phyloP scores from a whole-genome alignment of 257 asterid species.

The Gentiana straminea region DNA sequence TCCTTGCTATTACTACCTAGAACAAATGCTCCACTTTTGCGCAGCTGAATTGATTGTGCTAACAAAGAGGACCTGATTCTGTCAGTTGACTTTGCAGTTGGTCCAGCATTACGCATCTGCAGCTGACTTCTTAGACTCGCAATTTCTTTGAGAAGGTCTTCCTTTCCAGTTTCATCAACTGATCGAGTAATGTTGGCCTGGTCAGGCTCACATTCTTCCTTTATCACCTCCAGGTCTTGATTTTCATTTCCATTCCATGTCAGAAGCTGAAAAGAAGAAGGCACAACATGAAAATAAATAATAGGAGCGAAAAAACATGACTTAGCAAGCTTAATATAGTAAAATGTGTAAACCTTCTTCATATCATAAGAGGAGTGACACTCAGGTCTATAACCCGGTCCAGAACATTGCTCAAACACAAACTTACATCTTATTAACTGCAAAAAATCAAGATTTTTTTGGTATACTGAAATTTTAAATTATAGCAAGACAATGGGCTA shows the following conservation, averaged over 20 bases:
- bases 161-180: constrained; percentile 48
- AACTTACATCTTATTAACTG: constrained; percentile 63
- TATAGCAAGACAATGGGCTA: constrained; percentile 5
- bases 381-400: constrained; percentile 14
- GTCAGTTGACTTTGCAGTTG: constrained; percentile 53
- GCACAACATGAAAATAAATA: not conserved
- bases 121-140: constrained; percentile 50
- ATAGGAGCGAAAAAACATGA: not conserved
- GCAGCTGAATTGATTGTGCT: constrained; percentile 71
- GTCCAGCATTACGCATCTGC: constrained; percentile 35
- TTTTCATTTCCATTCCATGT: constrained; percentile 34
- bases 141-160: constrained; percentile 59
- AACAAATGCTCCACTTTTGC: constrained; percentile 45
- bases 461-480: not conserved
- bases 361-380: constrained; percentile 10
- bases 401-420: constrained; percentile 21
- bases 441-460: constrained; percentile 12
- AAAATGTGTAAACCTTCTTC: constrained; percentile 10
- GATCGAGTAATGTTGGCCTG: constrained; percentile 13
- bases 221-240: constrained; percentile 35
- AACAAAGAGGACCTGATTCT: constrained; percentile 63
- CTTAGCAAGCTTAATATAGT: not conserved
- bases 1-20: constrained; percentile 34
- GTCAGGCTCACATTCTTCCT: constrained; percentile 38
- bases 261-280: constrained; percentile 40